These are phyloP conservation scores for Miscanthus lutarioriparius DNA, from an alignment of 176 grass and related monocot species.

Conservation along the genomic window DNA sequence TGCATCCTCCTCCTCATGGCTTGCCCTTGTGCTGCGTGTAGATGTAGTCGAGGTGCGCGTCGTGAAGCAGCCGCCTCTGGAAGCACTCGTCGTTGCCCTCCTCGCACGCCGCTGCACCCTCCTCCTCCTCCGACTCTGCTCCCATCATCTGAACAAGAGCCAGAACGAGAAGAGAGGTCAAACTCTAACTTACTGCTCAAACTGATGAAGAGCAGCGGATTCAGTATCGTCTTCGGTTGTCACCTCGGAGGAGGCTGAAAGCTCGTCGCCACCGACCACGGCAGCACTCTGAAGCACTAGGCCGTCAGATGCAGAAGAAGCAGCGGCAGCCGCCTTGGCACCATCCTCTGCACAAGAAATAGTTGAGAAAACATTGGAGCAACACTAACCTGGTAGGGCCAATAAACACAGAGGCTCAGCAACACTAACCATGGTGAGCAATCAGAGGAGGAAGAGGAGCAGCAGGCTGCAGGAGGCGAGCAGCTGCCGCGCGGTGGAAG, in stretches of 20 bases:
- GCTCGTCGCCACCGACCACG: background rate
- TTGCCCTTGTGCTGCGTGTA: conserved; percentile 54
- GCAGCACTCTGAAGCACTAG: background rate
- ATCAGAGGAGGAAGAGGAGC: background rate
- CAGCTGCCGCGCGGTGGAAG: conserved; percentile 5
- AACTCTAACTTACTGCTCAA: background rate
- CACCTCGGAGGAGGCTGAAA: conserved; percentile 1
- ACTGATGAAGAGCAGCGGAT: background rate
- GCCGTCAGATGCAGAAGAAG: background rate
- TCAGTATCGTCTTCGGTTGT: background rate
- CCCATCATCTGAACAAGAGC: conserved; percentile 13
- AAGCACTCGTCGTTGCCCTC: conserved; percentile 37
- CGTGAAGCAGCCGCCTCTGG: conserved; percentile 38
- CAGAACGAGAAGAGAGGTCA: background rate
- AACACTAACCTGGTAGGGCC: background rate
- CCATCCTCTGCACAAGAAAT: background rate
- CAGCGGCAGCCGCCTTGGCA: background rate
- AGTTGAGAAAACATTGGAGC: background rate
- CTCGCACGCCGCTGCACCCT: background rate
- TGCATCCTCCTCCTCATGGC: background rate
- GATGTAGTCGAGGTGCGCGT: conserved; percentile 64
- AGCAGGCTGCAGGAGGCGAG: background rate
- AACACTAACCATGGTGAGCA: background rate
- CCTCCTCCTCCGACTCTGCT: conserved; percentile 3
- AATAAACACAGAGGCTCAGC: background rate